phyloP scores from a whole-genome alignment of 1,139 yeast species.

The Saccharomyces hybrid region DNA sequence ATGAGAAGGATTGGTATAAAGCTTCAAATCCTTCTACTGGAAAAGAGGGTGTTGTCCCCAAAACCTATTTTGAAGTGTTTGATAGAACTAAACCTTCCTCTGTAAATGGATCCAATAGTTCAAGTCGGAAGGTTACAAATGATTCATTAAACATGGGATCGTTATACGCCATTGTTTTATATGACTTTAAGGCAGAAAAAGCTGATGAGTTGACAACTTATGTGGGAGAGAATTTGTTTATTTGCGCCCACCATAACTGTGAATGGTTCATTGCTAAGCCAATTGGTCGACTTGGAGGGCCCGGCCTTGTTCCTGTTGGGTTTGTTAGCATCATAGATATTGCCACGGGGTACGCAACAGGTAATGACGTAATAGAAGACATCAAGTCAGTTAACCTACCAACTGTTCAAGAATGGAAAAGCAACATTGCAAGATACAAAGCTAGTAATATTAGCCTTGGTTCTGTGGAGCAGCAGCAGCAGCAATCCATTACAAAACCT shows the following conservation, averaged over 20 bases:
- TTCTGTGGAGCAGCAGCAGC: slow-evolving; percentile 26
- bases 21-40: slow-evolving; percentile 83
- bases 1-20: slow-evolving; percentile 70
- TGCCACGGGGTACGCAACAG: slow-evolving; percentile 47
- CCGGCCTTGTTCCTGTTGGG: slow-evolving; percentile 89
- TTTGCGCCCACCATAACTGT: slow-evolving; percentile 91
- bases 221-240: slow-evolving; percentile 83
- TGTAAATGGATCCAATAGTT: slow-evolving; percentile 11
- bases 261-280: slow-evolving; percentile 99
- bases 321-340: slow-evolving; percentile 83
- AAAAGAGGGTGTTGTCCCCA: slow-evolving; percentile 80
- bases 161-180: slow-evolving; percentile 61
- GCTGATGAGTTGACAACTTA: slow-evolving; percentile 75
- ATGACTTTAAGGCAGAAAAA: slow-evolving; percentile 84
- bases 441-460: slow-evolving; percentile 75
- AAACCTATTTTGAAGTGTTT: slow-evolving; percentile 72
- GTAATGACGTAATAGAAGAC: slow-evolving; percentile 43
- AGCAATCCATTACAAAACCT: background rate
- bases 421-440: slow-evolving; percentile 82
- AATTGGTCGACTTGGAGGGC: slow-evolving; percentile 90
- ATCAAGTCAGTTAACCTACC: slow-evolving; percentile 68
- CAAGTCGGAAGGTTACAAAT: slow-evolving; percentile 12
- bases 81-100: slow-evolving; percentile 40
- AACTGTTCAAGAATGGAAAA: slow-evolving; percentile 93
- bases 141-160: slow-evolving; percentile 27